phyloP scores from a whole-genome alignment of 116 monocot species.

The Papilionanthe hybrid region DNA sequence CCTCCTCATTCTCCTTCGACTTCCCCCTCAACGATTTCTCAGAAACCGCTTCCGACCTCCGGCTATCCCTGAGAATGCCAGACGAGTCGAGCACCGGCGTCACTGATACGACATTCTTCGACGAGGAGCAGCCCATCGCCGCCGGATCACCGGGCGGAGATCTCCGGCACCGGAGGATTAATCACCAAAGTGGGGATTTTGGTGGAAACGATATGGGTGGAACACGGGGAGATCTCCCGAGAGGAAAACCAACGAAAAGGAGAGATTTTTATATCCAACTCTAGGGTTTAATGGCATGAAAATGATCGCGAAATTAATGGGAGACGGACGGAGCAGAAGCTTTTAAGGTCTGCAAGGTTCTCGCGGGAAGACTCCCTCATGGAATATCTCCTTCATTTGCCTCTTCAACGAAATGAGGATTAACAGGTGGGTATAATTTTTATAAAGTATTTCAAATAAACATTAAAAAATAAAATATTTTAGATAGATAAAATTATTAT shows the following conservation, averaged over 20 bases:
- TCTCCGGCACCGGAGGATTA: neutral
- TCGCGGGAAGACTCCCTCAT: neutral
- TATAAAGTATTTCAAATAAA: too few species aligned
- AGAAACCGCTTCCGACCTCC: constrained; percentile 13
- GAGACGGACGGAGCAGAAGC: neutral
- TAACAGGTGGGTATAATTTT: neutral
- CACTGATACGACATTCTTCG: constrained; percentile 65
- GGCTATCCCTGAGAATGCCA: constrained; percentile 29
- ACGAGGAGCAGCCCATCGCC: constrained; percentile 61
- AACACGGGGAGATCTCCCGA: constrained; percentile 4
- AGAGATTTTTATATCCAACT: neutral
- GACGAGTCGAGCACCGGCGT: constrained; percentile 59
- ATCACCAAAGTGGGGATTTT: neutral
- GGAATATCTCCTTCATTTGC: neutral
- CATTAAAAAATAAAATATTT: too few species aligned
- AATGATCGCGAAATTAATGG: neutral
- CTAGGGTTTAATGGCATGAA: neutral
- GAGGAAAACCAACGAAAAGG: neutral
- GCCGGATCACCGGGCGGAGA: neutral
- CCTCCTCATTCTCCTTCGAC: constrained; percentile 7
- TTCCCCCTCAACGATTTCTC: constrained; percentile 22
- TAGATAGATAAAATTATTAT: too few species aligned
- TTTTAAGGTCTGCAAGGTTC: neutral
- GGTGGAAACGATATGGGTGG: neutral
- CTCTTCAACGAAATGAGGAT: neutral